Evolutionary conservation across 2,329 filamentous ascomycete species (phyloP).

Genomic region (Pseudogymnoascus pannorum): DNA sequence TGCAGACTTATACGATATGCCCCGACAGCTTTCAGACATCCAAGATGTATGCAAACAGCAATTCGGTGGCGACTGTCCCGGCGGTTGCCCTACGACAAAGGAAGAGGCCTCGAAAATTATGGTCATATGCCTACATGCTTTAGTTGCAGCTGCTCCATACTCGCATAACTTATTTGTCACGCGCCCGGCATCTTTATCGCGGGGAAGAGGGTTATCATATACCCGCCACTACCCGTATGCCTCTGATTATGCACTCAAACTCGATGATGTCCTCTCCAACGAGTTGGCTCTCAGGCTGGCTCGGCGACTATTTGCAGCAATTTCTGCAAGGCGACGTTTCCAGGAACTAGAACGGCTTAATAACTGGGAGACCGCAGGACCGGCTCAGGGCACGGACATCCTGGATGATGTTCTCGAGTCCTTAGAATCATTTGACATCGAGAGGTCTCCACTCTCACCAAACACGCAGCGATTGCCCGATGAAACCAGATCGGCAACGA

Average conservation of each 20-base stretch:
- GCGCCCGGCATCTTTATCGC: background rate
- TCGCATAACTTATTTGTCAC: constrained; percentile 32
- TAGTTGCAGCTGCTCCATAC: constrained; percentile 51
- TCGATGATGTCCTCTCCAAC: constrained; percentile 56
- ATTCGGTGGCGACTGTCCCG: constrained; percentile 14
- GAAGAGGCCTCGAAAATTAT: constrained; percentile 25
- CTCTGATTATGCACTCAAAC: constrained; percentile 37
- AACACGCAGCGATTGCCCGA: constrained; percentile 21
- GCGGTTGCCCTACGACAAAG: constrained; percentile 18
- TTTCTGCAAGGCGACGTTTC: constrained; percentile 31
- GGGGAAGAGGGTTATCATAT: constrained; percentile 21
- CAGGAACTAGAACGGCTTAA: constrained; percentile 23
- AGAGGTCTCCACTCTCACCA: constrained; percentile 14
- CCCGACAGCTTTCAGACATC: constrained; percentile 32
- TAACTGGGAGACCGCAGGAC: constrained; percentile 14
- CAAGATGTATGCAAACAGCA: constrained; percentile 12
- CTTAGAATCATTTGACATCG: constrained; percentile 24
- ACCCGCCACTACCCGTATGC: background rate
- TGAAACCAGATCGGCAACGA: constrained; percentile 48
- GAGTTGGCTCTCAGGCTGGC: constrained; percentile 53
- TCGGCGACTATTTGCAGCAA: constrained; percentile 49
- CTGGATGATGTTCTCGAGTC: constrained; percentile 39
- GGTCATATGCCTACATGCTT: constrained; percentile 55
- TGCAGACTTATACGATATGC: constrained; percentile 50
- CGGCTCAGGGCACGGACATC: constrained; percentile 21